phyloP scores from a whole-genome alignment of 257 asterid genomes.

The Jaltomata sinuosa region DNA sequence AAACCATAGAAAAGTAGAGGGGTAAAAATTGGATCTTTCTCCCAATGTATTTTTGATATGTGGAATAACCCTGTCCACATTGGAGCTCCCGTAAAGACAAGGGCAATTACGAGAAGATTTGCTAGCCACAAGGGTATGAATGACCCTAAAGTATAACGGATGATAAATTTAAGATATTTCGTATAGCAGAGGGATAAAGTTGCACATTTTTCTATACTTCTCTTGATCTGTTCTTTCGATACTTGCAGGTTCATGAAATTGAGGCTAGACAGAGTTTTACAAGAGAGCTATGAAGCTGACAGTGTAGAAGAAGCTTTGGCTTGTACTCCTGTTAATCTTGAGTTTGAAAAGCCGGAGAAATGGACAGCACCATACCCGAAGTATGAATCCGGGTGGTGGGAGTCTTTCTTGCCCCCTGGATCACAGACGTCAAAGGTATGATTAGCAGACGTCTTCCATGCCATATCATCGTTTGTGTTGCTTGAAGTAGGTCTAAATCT shows the following conservation, averaged over 20 bases:
- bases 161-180: not conserved
- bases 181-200: not conserved
- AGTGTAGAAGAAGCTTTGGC: constrained; percentile 75
- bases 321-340: constrained; percentile 43
- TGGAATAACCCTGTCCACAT: not conserved
- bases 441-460: constrained; percentile 4
- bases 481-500: constrained; percentile 1
- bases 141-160: not conserved
- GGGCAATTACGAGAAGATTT: not conserved
- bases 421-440: constrained; percentile 42
- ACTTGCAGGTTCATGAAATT: constrained; percentile 72
- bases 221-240: not conserved
- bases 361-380: constrained; percentile 93
- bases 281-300: constrained; percentile 68
- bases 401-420: constrained; percentile 52
- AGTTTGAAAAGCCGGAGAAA: constrained; percentile 67
- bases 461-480: constrained; percentile 5
- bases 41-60: not conserved
- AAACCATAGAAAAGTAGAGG: not conserved
- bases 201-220: not conserved
- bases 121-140: not conserved
- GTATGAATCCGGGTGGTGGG: constrained; percentile 91
- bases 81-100: not conserved
- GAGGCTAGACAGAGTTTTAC: constrained; percentile 78
- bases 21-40: not conserved